Evolutionary conservation across 495 filamentous ascomycete species (phyloP).

Genomic region (Thermochaetoides thermophila): DNA sequence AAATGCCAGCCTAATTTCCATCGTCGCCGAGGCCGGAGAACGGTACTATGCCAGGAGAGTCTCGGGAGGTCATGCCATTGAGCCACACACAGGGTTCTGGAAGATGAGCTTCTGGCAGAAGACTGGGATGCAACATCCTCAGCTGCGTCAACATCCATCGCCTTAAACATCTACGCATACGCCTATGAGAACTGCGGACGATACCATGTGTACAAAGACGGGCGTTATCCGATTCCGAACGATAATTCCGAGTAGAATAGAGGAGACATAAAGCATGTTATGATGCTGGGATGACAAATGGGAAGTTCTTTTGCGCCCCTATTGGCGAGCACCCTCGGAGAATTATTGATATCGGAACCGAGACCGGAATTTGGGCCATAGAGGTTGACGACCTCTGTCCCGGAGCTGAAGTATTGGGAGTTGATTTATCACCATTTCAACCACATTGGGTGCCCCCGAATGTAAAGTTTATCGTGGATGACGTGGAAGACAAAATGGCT

Average conservation of each 20-base stretch:
- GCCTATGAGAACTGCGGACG: conserved; percentile 39
- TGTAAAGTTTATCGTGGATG: too few relatives aligned
- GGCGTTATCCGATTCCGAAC: conserved; percentile 39
- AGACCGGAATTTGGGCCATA: too few relatives aligned
- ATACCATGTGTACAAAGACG: conserved; percentile 41
- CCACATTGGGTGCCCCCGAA: too few relatives aligned
- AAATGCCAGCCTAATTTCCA: too few relatives aligned
- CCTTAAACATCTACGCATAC: conserved; percentile 25
- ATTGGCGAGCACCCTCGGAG: conserved; percentile 24
- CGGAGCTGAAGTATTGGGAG: too few relatives aligned
- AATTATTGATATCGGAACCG: conserved; percentile 38
- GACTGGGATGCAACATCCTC: conserved; percentile 11
- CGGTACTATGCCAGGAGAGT: too few relatives aligned
- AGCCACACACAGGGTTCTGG: too few relatives aligned
- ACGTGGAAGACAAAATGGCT: too few relatives aligned
- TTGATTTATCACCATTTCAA: too few relatives aligned
- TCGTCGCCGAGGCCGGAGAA: too few relatives aligned
- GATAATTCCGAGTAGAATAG: conserved; percentile 36
- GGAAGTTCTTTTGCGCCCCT: conserved; percentile 28
- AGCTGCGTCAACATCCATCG: conserved; percentile 23
- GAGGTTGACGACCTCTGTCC: too few relatives aligned
- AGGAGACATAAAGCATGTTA: conserved; percentile 29
- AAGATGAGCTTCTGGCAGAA: conserved; percentile 2
- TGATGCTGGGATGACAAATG: conserved; percentile 20
- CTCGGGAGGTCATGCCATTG: too few relatives aligned